Conservation (phyloP, 495 filamentous ascomycete genomes). For the Articulospora tetracladia region DNA sequence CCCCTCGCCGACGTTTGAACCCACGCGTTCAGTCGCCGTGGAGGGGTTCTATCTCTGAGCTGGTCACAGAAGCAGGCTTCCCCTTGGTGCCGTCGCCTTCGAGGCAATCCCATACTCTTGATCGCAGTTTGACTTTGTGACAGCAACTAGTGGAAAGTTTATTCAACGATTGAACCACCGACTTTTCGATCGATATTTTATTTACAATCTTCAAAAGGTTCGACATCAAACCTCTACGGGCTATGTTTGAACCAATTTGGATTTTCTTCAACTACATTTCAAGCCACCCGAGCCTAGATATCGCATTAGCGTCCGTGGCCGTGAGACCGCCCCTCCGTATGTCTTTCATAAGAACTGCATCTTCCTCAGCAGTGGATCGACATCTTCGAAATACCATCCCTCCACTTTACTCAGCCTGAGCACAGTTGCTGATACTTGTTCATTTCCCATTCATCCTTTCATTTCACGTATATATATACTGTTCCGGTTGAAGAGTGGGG, state of each 20-base stretch:
- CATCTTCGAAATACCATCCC: neutral
- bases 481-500: neutral
- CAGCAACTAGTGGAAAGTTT: conserved; percentile 2
- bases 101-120: neutral
- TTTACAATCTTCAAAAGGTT: neutral
- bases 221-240: neutral
- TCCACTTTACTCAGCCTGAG: neutral
- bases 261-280: neutral
- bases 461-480: neutral
- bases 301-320: neutral
- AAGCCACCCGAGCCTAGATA: neutral
- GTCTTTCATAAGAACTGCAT: neutral
- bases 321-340: neutral
- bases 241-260: neutral
- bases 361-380: neutral
- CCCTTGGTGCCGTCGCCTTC: neutral
- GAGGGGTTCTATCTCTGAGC: neutral
- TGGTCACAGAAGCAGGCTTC: neutral
- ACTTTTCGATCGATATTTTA: neutral
- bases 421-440: neutral
- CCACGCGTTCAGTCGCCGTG: neutral
- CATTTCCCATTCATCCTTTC: neutral
- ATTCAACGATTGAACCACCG: neutral
- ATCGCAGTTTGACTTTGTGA: neutral
- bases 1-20: neutral